phyloP scores from a whole-genome alignment of 2,329 filamentous ascomycete species.

The Neonectria coccinea region DNA sequence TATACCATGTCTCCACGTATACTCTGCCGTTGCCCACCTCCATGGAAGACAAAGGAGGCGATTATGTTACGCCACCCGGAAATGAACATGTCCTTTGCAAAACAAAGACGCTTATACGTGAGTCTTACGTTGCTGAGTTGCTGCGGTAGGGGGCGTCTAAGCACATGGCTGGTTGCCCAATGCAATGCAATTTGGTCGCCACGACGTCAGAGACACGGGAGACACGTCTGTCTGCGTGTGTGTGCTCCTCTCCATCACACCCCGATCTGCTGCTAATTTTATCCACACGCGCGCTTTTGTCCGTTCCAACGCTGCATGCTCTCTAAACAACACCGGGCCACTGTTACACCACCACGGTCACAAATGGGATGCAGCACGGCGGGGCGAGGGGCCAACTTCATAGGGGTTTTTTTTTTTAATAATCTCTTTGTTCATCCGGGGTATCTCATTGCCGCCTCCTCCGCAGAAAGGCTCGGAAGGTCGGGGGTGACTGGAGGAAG shows the following conservation, averaged over 20 bases:
- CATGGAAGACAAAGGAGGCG: not conserved
- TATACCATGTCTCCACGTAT: conserved; percentile 5
- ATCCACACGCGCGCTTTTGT: conserved; percentile 12
- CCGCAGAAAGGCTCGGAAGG: not conserved
- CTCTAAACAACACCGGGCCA: not conserved
- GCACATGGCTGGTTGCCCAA: conserved; percentile 14
- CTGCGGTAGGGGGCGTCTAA: conserved; percentile 7
- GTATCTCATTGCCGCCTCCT: not conserved
- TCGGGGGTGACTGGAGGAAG: not conserved
- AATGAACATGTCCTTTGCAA: not conserved
- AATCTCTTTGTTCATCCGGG: not conserved
- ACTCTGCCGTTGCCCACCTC: not conserved
- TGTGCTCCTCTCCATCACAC: not conserved
- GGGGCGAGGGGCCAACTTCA: not conserved
- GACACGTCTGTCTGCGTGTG: conserved; percentile 8
- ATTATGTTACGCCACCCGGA: conserved; percentile 8
- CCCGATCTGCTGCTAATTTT: conserved; percentile 28
- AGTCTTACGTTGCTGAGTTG: not conserved
- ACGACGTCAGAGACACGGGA: conserved; percentile 14
- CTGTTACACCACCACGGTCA: conserved; percentile 10
- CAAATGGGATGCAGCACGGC: conserved; percentile 12
- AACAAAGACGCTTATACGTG: not conserved
- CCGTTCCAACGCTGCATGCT: conserved; percentile 15
- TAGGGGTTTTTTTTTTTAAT: too few species aligned
- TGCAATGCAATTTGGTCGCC: conserved; percentile 11